phyloP scores from a whole-genome alignment of 805 yeast species.

The Wickerhamiella domercqiae region DNA sequence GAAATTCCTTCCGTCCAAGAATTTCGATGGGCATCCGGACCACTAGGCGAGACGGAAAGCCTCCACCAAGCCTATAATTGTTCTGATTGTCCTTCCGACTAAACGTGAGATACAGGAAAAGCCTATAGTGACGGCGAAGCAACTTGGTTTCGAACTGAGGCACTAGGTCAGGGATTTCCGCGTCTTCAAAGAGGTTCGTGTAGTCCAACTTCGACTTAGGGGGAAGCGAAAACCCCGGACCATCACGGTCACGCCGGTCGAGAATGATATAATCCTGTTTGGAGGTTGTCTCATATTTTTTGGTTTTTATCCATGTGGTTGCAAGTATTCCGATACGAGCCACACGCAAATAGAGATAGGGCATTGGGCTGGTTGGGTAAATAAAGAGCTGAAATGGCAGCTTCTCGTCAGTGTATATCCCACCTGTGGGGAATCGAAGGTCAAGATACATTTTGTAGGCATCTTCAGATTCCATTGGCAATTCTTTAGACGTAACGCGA shows the following conservation, averaged over 20 bases:
- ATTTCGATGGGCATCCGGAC: conserved; percentile 1
- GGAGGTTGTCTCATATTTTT: conserved; percentile 4
- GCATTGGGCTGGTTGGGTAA: conserved; percentile 4
- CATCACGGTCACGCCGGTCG: conserved; percentile 1
- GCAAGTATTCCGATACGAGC: conserved; percentile 5
- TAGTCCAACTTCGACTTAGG: conserved; percentile 2
- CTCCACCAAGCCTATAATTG: too few species aligned
- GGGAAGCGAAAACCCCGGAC: conserved; percentile 5
- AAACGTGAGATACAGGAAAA: conserved; percentile 5
- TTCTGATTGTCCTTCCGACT: neutral
- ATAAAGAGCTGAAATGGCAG: conserved; percentile 2
- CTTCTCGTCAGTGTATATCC: conserved; percentile 7
- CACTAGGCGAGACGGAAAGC: neutral
- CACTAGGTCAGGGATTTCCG: conserved; percentile 6
- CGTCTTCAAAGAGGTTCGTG: conserved; percentile 2
- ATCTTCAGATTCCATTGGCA: neutral
- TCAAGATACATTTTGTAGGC: neutral
- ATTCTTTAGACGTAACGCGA: neutral
- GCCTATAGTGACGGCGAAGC: conserved; percentile 7
- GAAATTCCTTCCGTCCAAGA: too few species aligned
- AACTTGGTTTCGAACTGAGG: conserved; percentile 5
- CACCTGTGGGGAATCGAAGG: conserved; percentile 6
- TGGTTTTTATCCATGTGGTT: conserved; percentile 4
- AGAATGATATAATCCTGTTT: conserved; percentile 5
- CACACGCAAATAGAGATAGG: conserved; percentile 4